Evolutionary conservation across 192 early-diverging fungal species (phyloP).

Genomic region (Rhizophagus sp.): DNA sequence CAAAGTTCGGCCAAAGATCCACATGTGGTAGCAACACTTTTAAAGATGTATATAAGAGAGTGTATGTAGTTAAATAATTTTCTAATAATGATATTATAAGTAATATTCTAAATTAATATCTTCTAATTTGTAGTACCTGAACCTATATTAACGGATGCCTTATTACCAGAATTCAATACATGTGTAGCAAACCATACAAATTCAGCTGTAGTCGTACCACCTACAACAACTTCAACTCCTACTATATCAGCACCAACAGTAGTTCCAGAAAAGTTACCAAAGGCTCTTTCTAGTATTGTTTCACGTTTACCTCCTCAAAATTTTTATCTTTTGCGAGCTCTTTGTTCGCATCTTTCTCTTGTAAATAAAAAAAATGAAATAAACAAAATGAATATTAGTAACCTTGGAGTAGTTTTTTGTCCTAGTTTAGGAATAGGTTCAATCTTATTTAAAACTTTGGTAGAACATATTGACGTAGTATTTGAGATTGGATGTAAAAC

Average conservation of each 20-base stretch:
- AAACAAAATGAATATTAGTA: constrained; percentile 63
- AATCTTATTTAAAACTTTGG: constrained; percentile 53
- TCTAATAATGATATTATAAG: no score
- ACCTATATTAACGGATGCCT: constrained; percentile 46
- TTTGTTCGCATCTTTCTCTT: constrained; percentile 56
- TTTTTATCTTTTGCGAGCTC: constrained; percentile 49
- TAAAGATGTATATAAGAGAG: constrained; percentile 63
- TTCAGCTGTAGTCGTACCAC: background rate
- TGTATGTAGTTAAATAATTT: constrained; percentile 42
- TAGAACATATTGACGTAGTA: constrained; percentile 34
- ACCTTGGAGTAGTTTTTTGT: constrained; percentile 63
- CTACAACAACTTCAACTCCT: constrained; percentile 34
- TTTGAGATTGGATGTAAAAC: constrained; percentile 11
- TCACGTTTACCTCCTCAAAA: constrained; percentile 49
- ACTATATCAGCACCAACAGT: constrained; percentile 34
- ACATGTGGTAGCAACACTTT: constrained; percentile 57
- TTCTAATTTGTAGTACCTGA: constrained; percentile 43
- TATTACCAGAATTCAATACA: constrained; percentile 48
- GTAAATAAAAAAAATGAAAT: constrained; percentile 46
- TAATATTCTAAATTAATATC: background rate
- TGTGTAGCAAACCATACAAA: constrained; percentile 12
- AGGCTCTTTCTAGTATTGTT: constrained; percentile 37
- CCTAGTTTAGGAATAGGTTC: constrained; percentile 57
- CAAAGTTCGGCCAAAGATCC: constrained; percentile 43
- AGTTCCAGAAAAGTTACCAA: constrained; percentile 9